Conservation (phyloP, 176 grass and related monocot genomes). For the Stipa capillata region DNA sequence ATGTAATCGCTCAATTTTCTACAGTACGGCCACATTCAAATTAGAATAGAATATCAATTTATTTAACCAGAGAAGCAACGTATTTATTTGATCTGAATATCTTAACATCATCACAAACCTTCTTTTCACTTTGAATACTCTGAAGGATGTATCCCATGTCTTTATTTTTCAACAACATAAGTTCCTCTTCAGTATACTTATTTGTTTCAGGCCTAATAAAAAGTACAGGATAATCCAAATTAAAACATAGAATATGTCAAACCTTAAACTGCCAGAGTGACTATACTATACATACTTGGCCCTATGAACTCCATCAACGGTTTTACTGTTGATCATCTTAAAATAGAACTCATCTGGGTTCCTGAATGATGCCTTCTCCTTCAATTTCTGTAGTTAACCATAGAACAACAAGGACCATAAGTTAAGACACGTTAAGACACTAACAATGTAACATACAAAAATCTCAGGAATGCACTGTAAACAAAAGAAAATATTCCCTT, state of each 20-base stretch:
- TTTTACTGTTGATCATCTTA: slow-evolving; percentile 83
- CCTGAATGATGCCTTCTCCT: slow-evolving; percentile 64
- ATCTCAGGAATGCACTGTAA: not conserved
- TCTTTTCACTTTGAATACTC: slow-evolving; percentile 80
- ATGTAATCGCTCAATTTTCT: slow-evolving; percentile 87
- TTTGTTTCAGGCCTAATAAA: slow-evolving; percentile 71
- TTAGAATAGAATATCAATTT: not conserved
- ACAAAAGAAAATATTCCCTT: not conserved
- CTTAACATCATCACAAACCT: slow-evolving; percentile 32
- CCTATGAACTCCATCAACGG: slow-evolving; percentile 59
- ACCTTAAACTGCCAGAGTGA: not conserved
- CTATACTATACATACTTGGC: slow-evolving; percentile 34
- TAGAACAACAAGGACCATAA: not conserved
- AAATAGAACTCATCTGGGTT: slow-evolving; percentile 98
- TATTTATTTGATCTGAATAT: not conserved
- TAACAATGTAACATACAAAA: not conserved
- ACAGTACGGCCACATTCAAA: not conserved
- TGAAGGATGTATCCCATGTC: slow-evolving; percentile 86
- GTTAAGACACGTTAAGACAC: not conserved
- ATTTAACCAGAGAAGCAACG: not conserved
- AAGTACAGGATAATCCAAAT: not conserved
- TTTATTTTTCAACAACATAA: slow-evolving; percentile 83
- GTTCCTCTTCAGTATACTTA: slow-evolving; percentile 73
- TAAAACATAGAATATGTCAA: slow-evolving; percentile 6
- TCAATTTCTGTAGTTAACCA: slow-evolving; percentile 53